phyloP scores from a whole-genome alignment of 1,139 yeast species.

The Pichia sp. region DNA sequence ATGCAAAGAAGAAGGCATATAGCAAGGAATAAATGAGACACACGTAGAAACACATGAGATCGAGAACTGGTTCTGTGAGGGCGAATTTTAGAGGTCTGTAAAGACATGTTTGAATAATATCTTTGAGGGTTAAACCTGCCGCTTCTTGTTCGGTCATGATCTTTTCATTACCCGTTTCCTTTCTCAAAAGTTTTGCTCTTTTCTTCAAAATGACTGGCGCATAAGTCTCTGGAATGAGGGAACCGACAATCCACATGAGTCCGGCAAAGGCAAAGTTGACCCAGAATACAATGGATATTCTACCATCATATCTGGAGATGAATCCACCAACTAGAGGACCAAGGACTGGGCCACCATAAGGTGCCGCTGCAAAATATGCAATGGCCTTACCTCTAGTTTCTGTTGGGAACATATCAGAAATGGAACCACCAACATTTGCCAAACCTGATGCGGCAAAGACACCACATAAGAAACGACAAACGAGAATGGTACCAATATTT shows the following conservation, averaged over 20 bases:
- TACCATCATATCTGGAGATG: conserved; percentile 59
- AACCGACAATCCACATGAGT: conserved; percentile 59
- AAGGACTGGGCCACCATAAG: conserved; percentile 86
- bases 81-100: conserved; percentile 71
- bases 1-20: conserved; percentile 89
- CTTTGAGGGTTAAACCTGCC: conserved; percentile 58
- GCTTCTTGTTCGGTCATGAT: conserved; percentile 94
- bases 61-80: conserved; percentile 76
- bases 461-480: conserved; percentile 80
- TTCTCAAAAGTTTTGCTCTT: conserved; percentile 63
- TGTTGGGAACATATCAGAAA: conserved; percentile 76
- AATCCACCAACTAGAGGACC: conserved; percentile 92
- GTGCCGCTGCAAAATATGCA: conserved; percentile 87
- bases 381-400: conserved; percentile 84
- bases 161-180: conserved; percentile 71
- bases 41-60: conserved; percentile 74
- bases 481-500: conserved; percentile 73
- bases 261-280: conserved; percentile 92
- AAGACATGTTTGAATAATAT: conserved; percentile 59
- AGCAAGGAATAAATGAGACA: conserved; percentile 80
- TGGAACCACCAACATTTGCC: conserved; percentile 82
- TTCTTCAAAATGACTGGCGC: conserved; percentile 78
- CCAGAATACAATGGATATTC: conserved; percentile 74
- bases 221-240: conserved; percentile 77
- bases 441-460: conserved; percentile 80